phyloP scores from a whole-genome alignment of 192 early-diverging fungal species.

The Backusella mclennaniae region DNA sequence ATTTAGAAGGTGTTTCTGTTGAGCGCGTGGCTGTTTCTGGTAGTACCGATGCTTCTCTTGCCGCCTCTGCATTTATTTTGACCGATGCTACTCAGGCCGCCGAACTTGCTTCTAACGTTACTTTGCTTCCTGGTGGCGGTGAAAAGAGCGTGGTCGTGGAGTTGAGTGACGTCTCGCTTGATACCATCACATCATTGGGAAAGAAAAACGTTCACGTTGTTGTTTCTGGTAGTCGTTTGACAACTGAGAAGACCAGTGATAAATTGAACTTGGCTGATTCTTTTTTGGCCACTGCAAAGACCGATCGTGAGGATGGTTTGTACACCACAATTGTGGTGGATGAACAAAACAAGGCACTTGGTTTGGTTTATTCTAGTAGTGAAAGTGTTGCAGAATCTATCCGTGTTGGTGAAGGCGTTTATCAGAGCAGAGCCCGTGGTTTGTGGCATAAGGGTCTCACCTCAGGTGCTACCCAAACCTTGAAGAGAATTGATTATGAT shows the following conservation, averaged over 20 bases:
- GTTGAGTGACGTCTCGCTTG: conserved; percentile 21
- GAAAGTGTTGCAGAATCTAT: conserved; percentile 84
- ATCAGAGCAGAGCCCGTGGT: conserved; percentile 84
- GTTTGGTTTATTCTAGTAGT: conserved; percentile 88
- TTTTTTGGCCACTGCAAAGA: conserved; percentile 53
- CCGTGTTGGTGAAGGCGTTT: conserved; percentile 80
- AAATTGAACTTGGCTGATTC: conserved; percentile 55
- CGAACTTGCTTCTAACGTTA: conserved; percentile 20
- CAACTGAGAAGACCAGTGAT: conserved; percentile 22
- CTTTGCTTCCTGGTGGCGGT: conserved; percentile 42
- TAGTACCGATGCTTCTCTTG: conserved; percentile 10
- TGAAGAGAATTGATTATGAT: conserved; percentile 77
- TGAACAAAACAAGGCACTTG: conserved; percentile 83
- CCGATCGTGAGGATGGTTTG: conserved; percentile 91
- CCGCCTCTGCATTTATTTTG: conserved; percentile 34
- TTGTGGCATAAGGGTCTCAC: conserved; percentile 97
- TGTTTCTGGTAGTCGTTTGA: conserved; percentile 30
- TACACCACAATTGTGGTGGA: conserved; percentile 93
- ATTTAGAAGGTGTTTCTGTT: conserved; percentile 35
- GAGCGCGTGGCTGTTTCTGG: conserved; percentile 44
- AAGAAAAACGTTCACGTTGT: conserved; percentile 34
- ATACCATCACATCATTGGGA: conserved; percentile 33
- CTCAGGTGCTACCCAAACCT: conserved; percentile 90
- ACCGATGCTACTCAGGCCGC: conserved; percentile 15
- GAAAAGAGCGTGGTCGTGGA: conserved; percentile 35